These are phyloP conservation scores for Pouteria glomerata DNA, from an alignment of 148 eudicot species.

Conservation along the genomic window DNA sequence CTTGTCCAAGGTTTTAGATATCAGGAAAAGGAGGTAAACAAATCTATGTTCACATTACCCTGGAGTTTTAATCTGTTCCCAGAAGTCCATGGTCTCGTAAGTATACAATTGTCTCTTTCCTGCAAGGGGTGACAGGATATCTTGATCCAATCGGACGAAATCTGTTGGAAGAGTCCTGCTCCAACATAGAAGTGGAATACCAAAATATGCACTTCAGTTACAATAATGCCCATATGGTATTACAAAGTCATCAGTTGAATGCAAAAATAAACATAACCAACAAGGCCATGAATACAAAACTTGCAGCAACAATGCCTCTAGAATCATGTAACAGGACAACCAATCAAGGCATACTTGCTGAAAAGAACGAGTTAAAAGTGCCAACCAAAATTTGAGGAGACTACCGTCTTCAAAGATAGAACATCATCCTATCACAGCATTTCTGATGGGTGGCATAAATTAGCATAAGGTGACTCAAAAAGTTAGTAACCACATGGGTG, in stretches of 20 bases:
- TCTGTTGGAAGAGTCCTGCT: conserved; percentile 58
- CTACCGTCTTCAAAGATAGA: not conserved
- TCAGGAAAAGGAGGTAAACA: not conserved
- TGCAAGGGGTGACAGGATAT: conserved; percentile 88
- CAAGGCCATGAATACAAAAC: not conserved
- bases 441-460: not conserved
- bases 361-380: not conserved
- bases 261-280: not conserved
- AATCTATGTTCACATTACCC: conserved; percentile 35
- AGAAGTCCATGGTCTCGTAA: conserved; percentile 72
- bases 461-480: conserved; percentile 1
- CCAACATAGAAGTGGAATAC: conserved; percentile 32
- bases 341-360: not conserved
- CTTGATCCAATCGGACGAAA: conserved; percentile 83
- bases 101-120: conserved; percentile 89
- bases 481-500: not conserved
- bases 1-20: conserved; percentile 3
- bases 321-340: not conserved
- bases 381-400: not conserved
- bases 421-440: not conserved
- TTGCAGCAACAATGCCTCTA: no score
- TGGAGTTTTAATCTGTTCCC: conserved; percentile 97
- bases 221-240: not conserved
- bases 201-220: not conserved
- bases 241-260: not conserved